Conservation (phyloP, 1,139 yeast genomes). For the Blastobotrys niveus region DNA sequence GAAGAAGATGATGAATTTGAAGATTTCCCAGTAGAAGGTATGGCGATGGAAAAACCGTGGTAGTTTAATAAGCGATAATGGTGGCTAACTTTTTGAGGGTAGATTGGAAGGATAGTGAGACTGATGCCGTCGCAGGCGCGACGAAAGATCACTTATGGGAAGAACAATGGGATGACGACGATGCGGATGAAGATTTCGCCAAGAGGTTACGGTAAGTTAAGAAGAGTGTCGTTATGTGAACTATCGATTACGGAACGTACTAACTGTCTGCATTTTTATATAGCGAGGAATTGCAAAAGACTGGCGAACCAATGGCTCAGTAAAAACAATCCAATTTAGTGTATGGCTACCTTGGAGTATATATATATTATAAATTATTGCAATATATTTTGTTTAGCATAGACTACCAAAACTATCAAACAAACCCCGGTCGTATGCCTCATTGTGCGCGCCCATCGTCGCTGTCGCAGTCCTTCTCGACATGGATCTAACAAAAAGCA, state of each 20-base stretch:
- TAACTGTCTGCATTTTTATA: background rate
- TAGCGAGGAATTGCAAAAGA: conserved; percentile 28
- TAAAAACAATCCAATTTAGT: background rate
- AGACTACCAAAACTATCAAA: too few species aligned
- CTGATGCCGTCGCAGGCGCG: conserved; percentile 36
- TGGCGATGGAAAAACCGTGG: conserved; percentile 32
- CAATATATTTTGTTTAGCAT: too few species aligned
- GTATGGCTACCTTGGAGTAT: background rate
- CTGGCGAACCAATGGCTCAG: conserved; percentile 17
- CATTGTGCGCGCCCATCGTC: too few species aligned
- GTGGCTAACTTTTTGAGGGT: conserved; percentile 2
- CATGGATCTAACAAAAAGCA: too few species aligned
- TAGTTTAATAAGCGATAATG: background rate
- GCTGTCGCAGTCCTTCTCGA: too few species aligned
- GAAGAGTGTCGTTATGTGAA: background rate
- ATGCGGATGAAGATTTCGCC: conserved; percentile 76
- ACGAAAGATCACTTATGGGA: conserved; percentile 65
- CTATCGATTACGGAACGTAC: background rate
- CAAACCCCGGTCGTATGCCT: too few species aligned
- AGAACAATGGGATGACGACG: conserved; percentile 93
- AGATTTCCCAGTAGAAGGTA: conserved; percentile 83
- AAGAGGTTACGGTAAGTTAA: conserved; percentile 54
- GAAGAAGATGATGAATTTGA: conserved; percentile 95
- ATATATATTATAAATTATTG: too few species aligned
- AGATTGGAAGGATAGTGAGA: conserved; percentile 50